Base-by-base conservation (phyloP, 805 yeast species). In the Candida pseudofarinosa region DNA sequence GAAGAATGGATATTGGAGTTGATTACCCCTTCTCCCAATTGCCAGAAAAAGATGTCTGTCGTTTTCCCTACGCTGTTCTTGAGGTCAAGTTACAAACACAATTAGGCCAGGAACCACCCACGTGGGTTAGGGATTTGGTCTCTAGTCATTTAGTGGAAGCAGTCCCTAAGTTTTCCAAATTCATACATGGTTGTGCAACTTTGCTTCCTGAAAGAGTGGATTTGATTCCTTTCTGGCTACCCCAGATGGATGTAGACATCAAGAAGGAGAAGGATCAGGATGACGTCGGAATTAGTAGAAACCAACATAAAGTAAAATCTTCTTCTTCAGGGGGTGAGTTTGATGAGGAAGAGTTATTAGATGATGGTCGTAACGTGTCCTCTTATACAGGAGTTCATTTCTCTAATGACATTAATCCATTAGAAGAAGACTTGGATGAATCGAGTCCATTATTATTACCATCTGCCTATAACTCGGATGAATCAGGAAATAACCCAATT, bases 21-120 rank as follows among this genome's bases (percentile, higher is more conserved):
- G 96, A 93, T 65, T 93, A 81, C 80, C 99, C 99, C 35, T 93
- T 93, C 64, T 66, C 71, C 42, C 96, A 91, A 65, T 73, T 93
- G 43, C 80, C 90, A 3, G 91, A 85, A 34, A 74, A 76, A 47
- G 99, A 93, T 59, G 80, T 87, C 40, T 91, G 91, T 59, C 76
- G 97, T 55, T 93, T 93, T 69, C 99, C 99, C 3, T 93, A 93
- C 63, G 99, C 99, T 1, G 97, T 93, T 34, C 74, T 93, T 54
- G 99, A 93, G 71, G 99, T 93, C 46, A 93, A 93, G 67, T 76
- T 93, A 50, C 99, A 93, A 67, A 93, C 99, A 3, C 98, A 93
- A 71, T 59, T 93, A 67, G 99, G 99, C 43, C 99, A 93, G 68
- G 99, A 93, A 65, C 99, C 99, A 20, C 99, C 99, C 7, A 83